Evolutionary conservation across 352 stramenopile species (phyloP), one percentile per base, ranked within the genome.

Genomic region (Phytopythium boreale): DNA sequence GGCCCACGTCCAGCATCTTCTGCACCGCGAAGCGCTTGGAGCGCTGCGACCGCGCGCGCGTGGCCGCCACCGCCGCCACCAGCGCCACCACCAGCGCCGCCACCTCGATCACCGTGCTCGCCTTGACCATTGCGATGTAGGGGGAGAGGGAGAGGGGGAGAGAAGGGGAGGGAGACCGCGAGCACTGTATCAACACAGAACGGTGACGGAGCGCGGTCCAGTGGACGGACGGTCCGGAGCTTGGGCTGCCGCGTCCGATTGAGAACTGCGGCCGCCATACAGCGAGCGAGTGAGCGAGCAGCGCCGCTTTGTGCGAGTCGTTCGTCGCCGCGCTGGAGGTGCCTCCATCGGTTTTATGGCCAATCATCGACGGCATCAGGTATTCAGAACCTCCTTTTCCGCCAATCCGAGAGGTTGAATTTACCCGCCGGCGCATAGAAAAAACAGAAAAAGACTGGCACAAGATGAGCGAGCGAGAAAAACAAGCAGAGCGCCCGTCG

Each of bases 71-170:
- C n/a, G 80, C 76, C 55, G 76, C 72, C 44, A 81, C 61, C 44
- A 91, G 70, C 66, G 80, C 73, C 31, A 66, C 61, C 51, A 79
- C 73, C 47, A 91, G 62, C 24, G 75, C 68, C 53, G 81, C 31
- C 47, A 87, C 66, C 55, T 88, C 78, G 24, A 88, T 61, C 14
- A 78, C 66, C 22, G 37, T 61, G 47, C 59, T 69, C 56, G 66
- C 65, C 61, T 78, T 82, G 46, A 87, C 76, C 76, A 87, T 90
- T 1, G 36, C n/a, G n/a, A n/a, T n/a, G n/a, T n/a, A n/a, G n/a
- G n/a, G n/a, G n/a, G n/a, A n/a, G n/a, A n/a, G n/a, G n/a, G n/a
- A n/a, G n/a, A n/a, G n/a, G n/a, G n/a, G n/a, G n/a, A n/a, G n/a
- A n/a, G n/a, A n/a, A n/a, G n/a, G 46, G 11, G 15, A 24, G 22